Percentiles rank a stretch among this genome's conserved stretches.
Conservation (phyloP, 371 early-diverging fungal genomes). For the Rhizomucor pusillus region DNA sequence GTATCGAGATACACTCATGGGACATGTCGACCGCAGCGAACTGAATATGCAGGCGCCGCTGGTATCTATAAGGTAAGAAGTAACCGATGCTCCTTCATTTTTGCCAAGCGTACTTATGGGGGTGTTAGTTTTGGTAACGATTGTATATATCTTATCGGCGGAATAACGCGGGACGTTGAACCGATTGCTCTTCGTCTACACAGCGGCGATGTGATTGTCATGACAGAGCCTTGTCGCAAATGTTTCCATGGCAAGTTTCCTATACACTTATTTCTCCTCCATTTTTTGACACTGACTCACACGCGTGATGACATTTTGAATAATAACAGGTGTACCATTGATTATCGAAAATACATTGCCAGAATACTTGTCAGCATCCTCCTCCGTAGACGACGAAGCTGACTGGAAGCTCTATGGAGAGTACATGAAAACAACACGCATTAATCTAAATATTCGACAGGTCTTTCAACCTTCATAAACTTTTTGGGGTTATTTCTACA, state of each 20-base stretch:
- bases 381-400: slow-evolving; percentile 19
- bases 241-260: slow-evolving; percentile 70
- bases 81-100: neutral
- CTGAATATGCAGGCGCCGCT: slow-evolving; percentile 79
- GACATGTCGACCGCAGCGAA: slow-evolving; percentile 94
- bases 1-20: slow-evolving; percentile 81
- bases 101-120: neutral
- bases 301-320: too few relatives aligned
- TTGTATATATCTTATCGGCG: slow-evolving; percentile 83
- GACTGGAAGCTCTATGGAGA: slow-evolving; percentile 61
- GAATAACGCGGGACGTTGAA: slow-evolving; percentile 53
- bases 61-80: slow-evolving; percentile 69
- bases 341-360: slow-evolving; percentile 70
- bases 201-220: slow-evolving; percentile 85
- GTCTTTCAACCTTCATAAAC: slow-evolving; percentile 32
- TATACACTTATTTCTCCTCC: neutral
- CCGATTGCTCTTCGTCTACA: slow-evolving; percentile 69
- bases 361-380: slow-evolving; percentile 36
- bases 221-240: slow-evolving; percentile 72
- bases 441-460: slow-evolving; percentile 80
- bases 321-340: slow-evolving; percentile 63
- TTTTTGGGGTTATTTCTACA: slow-evolving; percentile 23
- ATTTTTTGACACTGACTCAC: neutral
- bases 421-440: slow-evolving; percentile 58
- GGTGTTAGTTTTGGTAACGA: slow-evolving; percentile 72